phyloP scores from a whole-genome alignment of 2,329 filamentous ascomycete genomes.

The Aspergillus pseudotamarii region DNA sequence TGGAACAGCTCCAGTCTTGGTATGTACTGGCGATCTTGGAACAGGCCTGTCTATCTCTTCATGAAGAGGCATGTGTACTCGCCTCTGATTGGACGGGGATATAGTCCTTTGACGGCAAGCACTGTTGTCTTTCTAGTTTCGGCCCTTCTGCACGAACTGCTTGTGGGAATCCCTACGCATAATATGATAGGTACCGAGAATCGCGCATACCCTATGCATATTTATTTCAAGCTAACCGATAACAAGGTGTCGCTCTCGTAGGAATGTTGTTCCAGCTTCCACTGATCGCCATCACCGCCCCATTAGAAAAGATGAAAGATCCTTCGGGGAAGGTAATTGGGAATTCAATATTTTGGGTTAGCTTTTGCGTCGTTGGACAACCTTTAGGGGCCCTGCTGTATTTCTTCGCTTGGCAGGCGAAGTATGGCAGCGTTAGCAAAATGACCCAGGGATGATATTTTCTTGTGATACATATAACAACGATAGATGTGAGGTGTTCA shows the following conservation, averaged over 20 bases:
- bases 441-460: constrained; percentile 12
- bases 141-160: constrained; percentile 84
- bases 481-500: background rate
- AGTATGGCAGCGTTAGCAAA: constrained; percentile 79
- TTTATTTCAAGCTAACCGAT: constrained; percentile 13
- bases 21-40: constrained; percentile 94
- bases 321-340: constrained; percentile 78
- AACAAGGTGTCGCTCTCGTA: constrained; percentile 79
- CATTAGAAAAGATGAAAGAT: constrained; percentile 76
- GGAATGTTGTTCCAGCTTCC: constrained; percentile 95
- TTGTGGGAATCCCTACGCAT: constrained; percentile 93
- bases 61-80: constrained; percentile 94
- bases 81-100: constrained; percentile 82
- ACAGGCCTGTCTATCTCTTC: constrained; percentile 95
- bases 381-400: constrained; percentile 90
- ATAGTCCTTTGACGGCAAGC: constrained; percentile 70
- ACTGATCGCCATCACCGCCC: constrained; percentile 77
- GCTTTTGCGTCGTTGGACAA: constrained; percentile 93
- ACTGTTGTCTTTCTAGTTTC: constrained; percentile 85
- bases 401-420: constrained; percentile 98
- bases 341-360: constrained; percentile 95
- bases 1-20: constrained; percentile 91
- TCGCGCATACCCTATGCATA: background rate
- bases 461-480: background rate
- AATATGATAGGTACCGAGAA: constrained; percentile 73